These are phyloP conservation scores for Fusarium anthophilum DNA, from an alignment of 2,329 filamentous ascomycete genomes.

Conservation along the genomic window DNA sequence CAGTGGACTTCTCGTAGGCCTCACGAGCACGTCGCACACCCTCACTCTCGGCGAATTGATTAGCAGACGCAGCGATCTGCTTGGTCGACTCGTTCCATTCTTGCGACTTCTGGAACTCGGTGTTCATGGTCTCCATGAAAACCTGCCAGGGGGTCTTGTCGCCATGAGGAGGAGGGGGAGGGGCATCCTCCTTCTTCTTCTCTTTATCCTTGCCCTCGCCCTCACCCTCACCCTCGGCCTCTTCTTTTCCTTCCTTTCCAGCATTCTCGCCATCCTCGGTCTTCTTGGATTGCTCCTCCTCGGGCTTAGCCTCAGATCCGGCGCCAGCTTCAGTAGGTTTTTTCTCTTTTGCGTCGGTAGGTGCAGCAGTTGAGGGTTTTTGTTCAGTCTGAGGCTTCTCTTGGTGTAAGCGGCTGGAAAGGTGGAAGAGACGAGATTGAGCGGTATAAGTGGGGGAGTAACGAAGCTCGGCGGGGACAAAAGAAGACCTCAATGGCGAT, in stretches of 20 bases:
- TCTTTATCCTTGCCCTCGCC: slow-evolving; percentile 61
- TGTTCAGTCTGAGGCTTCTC: slow-evolving; percentile 48
- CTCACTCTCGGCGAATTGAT: slow-evolving; percentile 93
- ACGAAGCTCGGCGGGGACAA: slow-evolving; percentile 50
- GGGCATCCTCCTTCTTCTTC: slow-evolving; percentile 73
- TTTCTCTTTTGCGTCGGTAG: slow-evolving; percentile 54
- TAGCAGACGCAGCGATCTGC: slow-evolving; percentile 85
- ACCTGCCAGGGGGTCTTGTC: slow-evolving; percentile 99
- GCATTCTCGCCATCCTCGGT: slow-evolving; percentile 50
- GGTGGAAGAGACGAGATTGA: slow-evolving; percentile 48
- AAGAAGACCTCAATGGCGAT: slow-evolving; percentile 56
- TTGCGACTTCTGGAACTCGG: slow-evolving; percentile 95
- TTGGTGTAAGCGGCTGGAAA: slow-evolving; percentile 43
- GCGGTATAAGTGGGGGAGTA: slow-evolving; percentile 45
- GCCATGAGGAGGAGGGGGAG: slow-evolving; percentile 93
- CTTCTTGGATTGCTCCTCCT: slow-evolving; percentile 58
- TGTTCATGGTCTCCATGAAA: slow-evolving; percentile 94
- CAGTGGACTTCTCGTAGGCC: slow-evolving; percentile 87
- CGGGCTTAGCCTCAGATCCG: slow-evolving; percentile 47
- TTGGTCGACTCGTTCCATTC: slow-evolving; percentile 99
- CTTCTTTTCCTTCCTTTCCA: slow-evolving; percentile 56
- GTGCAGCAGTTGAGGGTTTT: slow-evolving; percentile 37
- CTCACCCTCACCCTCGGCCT: slow-evolving; percentile 52
- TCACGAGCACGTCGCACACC: slow-evolving; percentile 85
- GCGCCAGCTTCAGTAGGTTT: slow-evolving; percentile 48